These are phyloP conservation scores for Suhomyces atakaporum DNA, from an alignment of 1,139 yeast species.

Conservation along the genomic window DNA sequence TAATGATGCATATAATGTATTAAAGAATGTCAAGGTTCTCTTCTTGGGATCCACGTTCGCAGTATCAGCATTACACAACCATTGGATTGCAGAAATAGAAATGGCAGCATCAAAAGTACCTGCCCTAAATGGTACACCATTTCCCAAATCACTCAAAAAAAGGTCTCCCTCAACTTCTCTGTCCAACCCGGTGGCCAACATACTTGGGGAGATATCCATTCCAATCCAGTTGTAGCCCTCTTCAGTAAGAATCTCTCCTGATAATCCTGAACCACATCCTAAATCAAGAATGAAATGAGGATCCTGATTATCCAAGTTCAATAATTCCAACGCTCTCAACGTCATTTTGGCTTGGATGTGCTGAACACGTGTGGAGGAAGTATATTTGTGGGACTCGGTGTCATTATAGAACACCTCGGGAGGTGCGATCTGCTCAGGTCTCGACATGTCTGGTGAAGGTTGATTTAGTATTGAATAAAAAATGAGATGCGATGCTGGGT, in stretches of 20 bases:
- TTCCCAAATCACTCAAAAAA: slow-evolving; percentile 88
- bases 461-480: not conserved
- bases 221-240: slow-evolving; percentile 97
- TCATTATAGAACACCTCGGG: slow-evolving; percentile 96
- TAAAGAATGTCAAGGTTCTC: slow-evolving; percentile 80
- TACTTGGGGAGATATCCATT: slow-evolving; percentile 93
- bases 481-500: slow-evolving; percentile 7
- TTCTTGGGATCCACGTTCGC: slow-evolving; percentile 82
- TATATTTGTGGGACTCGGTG: slow-evolving; percentile 83
- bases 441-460: slow-evolving; percentile 60
- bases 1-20: slow-evolving; percentile 81
- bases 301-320: slow-evolving; percentile 63
- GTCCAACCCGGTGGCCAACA: slow-evolving; percentile 93
- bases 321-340: slow-evolving; percentile 81
- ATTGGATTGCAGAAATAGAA: slow-evolving; percentile 92
- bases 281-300: slow-evolving; percentile 82
- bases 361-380: slow-evolving; percentile 93
- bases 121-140: slow-evolving; percentile 92
- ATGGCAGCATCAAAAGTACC: slow-evolving; percentile 98
- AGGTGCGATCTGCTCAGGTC: slow-evolving; percentile 97
- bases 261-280: slow-evolving; percentile 96
- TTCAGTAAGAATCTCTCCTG: slow-evolving; percentile 91
- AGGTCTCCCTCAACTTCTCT: slow-evolving; percentile 93
- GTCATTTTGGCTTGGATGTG: slow-evolving; percentile 99
- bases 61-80: slow-evolving; percentile 97